Base-by-base conservation (phyloP, 164 flowering plant genomes). In the Stephania cephalantha region DNA sequence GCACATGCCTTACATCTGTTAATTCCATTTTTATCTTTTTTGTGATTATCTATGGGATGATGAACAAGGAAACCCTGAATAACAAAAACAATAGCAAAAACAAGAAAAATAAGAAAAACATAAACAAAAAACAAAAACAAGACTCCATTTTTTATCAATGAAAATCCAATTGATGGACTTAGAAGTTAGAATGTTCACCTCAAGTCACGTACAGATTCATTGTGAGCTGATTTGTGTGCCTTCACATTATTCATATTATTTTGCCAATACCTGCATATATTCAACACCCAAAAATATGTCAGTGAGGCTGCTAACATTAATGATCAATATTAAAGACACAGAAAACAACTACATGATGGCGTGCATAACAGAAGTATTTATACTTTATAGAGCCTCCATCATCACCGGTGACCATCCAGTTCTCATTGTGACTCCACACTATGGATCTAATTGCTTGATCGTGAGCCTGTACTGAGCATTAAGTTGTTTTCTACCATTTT, bases 361-460 rank as follows among this genome's bases (percentile, higher is more conserved):
- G 29, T 69, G 46, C 9, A 71, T 42, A 10, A 68, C 9, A 52
- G 31, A 48, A 12, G 68, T 46, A 58, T 20, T 70, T 20, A 9
- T 91, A 95, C 99, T 96, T 96, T 80, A 96, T 92, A 69, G 99
- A 71, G 29, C 99, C 99, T 22, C 98, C 97, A 85, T 96, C 98
- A 86, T 96, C 99, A 75, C 99, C 99, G 76, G 95, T 89, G 77
- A 96, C 99, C 99, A 96, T 96, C 97, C 97, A 96, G 71, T 91
- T 94, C 85, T 94, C 99, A 79, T 94, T 96, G 70, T 96, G 93
- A 84, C 99, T 96, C 99, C 99, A 96, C 11, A 96, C 88, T 98
- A 96, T 96, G 22, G 99, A 96, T 79, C 98, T 90, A 68, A 96
- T 90, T 70, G 99, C 95, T 81, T 94, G 92, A 83, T 96, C 99